Evolutionary conservation across 108 stramenopile species (phyloP).

Genomic region (Craspedostauros australis): DNA sequence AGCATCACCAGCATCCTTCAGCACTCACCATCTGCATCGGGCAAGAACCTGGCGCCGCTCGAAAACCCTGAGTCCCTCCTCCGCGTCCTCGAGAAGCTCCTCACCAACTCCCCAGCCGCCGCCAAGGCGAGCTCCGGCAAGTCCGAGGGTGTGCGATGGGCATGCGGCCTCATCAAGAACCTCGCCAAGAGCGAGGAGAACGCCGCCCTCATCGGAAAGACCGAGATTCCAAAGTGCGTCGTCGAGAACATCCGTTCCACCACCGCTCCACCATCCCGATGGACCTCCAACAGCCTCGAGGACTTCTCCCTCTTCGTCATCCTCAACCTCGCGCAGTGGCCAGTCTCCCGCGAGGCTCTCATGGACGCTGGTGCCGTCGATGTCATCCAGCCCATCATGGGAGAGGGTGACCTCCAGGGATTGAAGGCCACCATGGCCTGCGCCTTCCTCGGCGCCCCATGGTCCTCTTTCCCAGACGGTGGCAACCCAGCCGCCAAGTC

Average conservation of each 20-base stretch:
- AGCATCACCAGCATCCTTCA: constrained; percentile 83
- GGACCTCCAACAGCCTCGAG: constrained; percentile 87
- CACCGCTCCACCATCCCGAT: constrained; percentile 77
- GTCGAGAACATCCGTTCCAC: constrained; percentile 80
- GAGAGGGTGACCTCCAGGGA: constrained; percentile 85
- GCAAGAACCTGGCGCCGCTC: constrained; percentile 54
- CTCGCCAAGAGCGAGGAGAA: constrained; percentile 84
- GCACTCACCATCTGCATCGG: constrained; percentile 69
- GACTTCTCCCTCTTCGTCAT: constrained; percentile 86
- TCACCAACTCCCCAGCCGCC: constrained; percentile 82
- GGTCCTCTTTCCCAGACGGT: constrained; percentile 77
- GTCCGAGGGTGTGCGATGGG: constrained; percentile 90
- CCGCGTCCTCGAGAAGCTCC: constrained; percentile 75
- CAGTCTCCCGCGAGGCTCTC: constrained; percentile 71
- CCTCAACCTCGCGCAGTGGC: constrained; percentile 85
- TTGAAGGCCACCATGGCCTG: constrained; percentile 92
- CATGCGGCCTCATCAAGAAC: constrained; percentile 91
- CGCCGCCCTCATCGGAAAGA: constrained; percentile 80
- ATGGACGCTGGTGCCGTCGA: constrained; percentile 80
- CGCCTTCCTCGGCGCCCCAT: constrained; percentile 76
- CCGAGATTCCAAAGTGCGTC: constrained; percentile 84
- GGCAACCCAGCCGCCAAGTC: constrained; percentile 81
- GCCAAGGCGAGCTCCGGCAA: constrained; percentile 88
- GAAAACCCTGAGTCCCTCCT: constrained; percentile 80
- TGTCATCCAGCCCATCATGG: constrained; percentile 87